Conservation (phyloP, 2,329 filamentous ascomycete genomes). For the Penicillium sp. region DNA sequence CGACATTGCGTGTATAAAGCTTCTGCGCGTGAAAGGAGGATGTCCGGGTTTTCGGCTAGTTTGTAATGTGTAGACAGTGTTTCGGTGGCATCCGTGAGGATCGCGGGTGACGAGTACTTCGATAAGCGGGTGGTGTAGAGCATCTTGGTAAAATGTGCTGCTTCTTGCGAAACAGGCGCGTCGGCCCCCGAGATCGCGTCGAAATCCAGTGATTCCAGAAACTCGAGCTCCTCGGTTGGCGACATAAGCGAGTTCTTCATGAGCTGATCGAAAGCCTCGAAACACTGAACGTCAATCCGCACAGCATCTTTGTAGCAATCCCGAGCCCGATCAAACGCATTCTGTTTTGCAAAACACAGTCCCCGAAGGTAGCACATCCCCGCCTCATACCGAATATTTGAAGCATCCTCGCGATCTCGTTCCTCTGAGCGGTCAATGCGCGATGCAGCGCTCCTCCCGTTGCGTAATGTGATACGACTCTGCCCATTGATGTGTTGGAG, state of each 20-base stretch:
- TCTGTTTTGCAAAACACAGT: slow-evolving; percentile 94
- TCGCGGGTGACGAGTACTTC: slow-evolving; percentile 86
- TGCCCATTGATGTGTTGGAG: slow-evolving; percentile 67
- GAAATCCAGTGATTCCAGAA: slow-evolving; percentile 87
- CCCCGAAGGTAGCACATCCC: slow-evolving; percentile 96
- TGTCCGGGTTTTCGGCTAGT: slow-evolving; percentile 82
- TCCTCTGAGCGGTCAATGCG: slow-evolving; percentile 64
- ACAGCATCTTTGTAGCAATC: slow-evolving; percentile 99
- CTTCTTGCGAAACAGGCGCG: slow-evolving; percentile 75
- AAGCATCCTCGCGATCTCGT: slow-evolving; percentile 70
- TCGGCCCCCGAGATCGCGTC: slow-evolving; percentile 76
- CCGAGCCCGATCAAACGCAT: slow-evolving; percentile 94
- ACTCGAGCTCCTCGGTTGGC: slow-evolving; percentile 87
- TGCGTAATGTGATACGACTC: slow-evolving; percentile 54
- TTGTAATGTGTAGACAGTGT: slow-evolving; percentile 93
- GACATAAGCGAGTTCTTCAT: slow-evolving; percentile 95
- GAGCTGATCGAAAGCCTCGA: slow-evolving; percentile 96
- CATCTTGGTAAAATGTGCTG: slow-evolving; percentile 91
- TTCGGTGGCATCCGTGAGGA: slow-evolving; percentile 85
- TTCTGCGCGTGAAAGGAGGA: slow-evolving; percentile 87
- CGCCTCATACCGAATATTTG: slow-evolving; percentile 85
- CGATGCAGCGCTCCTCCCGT: slow-evolving; percentile 52
- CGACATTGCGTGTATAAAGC: slow-evolving; percentile 93
- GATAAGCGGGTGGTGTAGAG: slow-evolving; percentile 94
- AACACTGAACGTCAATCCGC: slow-evolving; percentile 95